phyloP scores from a whole-genome alignment of 78 protist species.

The Pirum gemmata region DNA sequence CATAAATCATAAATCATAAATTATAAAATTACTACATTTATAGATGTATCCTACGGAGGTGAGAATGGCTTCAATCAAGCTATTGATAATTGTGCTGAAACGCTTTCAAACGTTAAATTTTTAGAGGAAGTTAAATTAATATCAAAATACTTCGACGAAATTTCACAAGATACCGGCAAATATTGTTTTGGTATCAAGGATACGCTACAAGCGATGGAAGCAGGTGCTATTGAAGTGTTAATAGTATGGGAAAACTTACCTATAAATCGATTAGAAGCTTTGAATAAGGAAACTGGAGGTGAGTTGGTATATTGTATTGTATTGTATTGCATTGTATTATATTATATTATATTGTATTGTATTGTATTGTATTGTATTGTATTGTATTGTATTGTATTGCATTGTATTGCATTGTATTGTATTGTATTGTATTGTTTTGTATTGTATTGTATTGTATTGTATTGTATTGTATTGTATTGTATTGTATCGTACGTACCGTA shows the following conservation, averaged over 20 bases:
- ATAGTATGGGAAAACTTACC: constrained; percentile 88
- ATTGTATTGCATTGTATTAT: no score
- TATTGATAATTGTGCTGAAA: constrained; percentile 88
- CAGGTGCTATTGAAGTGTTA: constrained; percentile 86
- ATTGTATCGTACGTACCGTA: no score
- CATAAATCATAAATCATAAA: no score
- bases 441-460: no score
- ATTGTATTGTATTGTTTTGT: no score
- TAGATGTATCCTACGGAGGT: constrained; percentile 87
- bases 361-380: no score
- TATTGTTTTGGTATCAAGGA: constrained; percentile 91
- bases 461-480: no score
- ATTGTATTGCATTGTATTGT: no score
- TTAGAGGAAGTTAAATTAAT: constrained; percentile 94
- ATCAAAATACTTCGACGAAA: constrained; percentile 89
- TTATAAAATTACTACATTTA: no score
- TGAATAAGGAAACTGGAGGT: constrained; percentile 49
- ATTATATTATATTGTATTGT: no score
- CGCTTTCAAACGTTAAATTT: constrained; percentile 85
- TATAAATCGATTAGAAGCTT: constrained; percentile 53
- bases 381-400: no score
- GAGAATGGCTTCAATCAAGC: constrained; percentile 99
- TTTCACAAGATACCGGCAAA: constrained; percentile 91
- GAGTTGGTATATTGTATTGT: no score
- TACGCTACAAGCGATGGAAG: constrained; percentile 74